These are phyloP conservation scores for Gastroboletus turbinatus DNA, from an alignment of 1,284 basidiomycete genomes.

Conservation along the genomic window DNA sequence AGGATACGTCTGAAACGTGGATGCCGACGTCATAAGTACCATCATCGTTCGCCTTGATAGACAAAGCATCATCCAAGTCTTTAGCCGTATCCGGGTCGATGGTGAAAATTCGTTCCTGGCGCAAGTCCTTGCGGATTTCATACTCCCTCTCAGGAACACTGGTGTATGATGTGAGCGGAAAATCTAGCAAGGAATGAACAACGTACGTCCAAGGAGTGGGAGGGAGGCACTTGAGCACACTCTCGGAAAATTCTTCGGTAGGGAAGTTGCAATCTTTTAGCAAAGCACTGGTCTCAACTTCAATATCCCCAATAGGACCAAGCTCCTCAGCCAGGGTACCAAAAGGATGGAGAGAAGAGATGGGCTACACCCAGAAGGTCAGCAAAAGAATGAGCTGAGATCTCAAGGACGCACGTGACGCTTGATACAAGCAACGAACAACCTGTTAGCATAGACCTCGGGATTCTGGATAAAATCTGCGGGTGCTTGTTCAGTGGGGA, in stretches of 20 bases:
- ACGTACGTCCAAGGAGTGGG: constrained; percentile 91
- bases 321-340: constrained; percentile 98
- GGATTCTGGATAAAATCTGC: constrained; percentile 94
- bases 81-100: constrained; percentile 90
- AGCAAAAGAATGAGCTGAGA: constrained; percentile 1
- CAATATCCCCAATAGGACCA: constrained; percentile 96
- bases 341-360: constrained; percentile 97
- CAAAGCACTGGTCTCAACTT: constrained; percentile 96
- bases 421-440: constrained; percentile 99
- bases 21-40: constrained; percentile 91
- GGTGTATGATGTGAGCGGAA: constrained; percentile 11
- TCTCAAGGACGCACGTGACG: constrained; percentile 66
- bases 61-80: constrained; percentile 94
- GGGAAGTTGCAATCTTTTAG: constrained; percentile 99
- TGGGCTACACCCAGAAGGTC: constrained; percentile 52
- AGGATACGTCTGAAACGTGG: constrained; percentile 94
- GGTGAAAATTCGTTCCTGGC: constrained; percentile 84
- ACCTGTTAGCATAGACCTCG: constrained; percentile 84
- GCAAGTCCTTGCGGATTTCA: constrained; percentile 85
- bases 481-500: constrained; percentile 99
- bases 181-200: background rate
- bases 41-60: constrained; percentile 85
- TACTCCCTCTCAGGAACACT: constrained; percentile 92
- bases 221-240: constrained; percentile 94
- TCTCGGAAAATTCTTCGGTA: constrained; percentile 89